phyloP scores from a whole-genome alignment of 108 stramenopile genomes.

The Nannochloropsis salina region DNA sequence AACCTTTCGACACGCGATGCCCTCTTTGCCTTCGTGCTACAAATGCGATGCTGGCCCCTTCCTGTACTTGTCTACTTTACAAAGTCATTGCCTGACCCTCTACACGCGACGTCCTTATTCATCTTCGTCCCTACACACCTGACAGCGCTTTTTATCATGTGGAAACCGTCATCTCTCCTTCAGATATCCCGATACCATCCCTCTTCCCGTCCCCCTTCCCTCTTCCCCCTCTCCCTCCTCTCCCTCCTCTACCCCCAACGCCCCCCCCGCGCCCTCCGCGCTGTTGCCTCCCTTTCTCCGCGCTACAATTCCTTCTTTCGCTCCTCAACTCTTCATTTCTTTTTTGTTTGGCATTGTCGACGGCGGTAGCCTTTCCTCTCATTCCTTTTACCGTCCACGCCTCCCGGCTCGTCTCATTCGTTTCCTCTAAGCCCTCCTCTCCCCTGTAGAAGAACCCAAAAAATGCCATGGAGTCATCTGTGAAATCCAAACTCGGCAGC shows the following conservation, averaged over 20 bases:
- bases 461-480: constrained; percentile 3
- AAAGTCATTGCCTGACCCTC: too few species aligned
- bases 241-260: neutral
- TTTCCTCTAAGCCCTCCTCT: constrained; percentile 62
- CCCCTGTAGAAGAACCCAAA: neutral
- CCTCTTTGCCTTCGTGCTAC: too few species aligned
- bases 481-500: neutral
- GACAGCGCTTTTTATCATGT: too few species aligned
- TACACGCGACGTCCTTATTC: too few species aligned
- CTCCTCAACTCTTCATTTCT: neutral
- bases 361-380: neutral
- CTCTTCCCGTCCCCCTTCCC: neutral
- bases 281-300: neutral
- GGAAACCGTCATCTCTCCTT: too few species aligned
- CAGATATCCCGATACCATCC: too few species aligned
- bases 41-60: too few species aligned
- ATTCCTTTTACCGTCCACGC: constrained; percentile 10
- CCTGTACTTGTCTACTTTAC: too few species aligned
- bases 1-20: too few species aligned
- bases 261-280: neutral
- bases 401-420: constrained; percentile 49
- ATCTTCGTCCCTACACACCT: too few species aligned
- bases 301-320: neutral
- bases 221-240: neutral
- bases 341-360: neutral